Evolutionary conservation across 2,329 filamentous ascomycete species (phyloP).

Genomic region (Fusarium verrucosum): DNA sequence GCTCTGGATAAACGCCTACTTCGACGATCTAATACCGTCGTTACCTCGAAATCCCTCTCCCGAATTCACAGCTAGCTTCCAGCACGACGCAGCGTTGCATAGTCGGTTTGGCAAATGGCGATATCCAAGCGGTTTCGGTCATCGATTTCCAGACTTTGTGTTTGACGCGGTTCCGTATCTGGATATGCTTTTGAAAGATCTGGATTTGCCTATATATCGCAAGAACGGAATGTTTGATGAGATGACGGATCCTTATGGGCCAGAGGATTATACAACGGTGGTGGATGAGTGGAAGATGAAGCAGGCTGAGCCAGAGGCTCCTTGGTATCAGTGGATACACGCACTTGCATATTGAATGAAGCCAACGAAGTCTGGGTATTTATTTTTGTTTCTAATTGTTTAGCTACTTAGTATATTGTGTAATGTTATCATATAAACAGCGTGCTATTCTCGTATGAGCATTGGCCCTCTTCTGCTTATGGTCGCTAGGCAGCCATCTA

Average conservation of each 20-base stretch:
- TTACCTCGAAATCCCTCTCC: slow-evolving; percentile 32
- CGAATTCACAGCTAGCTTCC: slow-evolving; percentile 53
- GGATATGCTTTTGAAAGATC: slow-evolving; percentile 72
- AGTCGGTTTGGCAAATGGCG: slow-evolving; percentile 76
- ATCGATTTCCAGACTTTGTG: slow-evolving; percentile 72
- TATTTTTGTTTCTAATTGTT: neutral
- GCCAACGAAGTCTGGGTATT: neutral
- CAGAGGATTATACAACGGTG: slow-evolving; percentile 65
- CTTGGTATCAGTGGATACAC: neutral
- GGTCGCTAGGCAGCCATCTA: slow-evolving; percentile 22
- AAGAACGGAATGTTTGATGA: slow-evolving; percentile 64
- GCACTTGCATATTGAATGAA: neutral
- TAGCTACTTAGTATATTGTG: neutral
- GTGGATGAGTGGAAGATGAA: slow-evolving; percentile 60
- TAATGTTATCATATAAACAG: neutral
- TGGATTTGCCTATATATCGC: slow-evolving; percentile 66
- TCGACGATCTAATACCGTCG: slow-evolving; percentile 51
- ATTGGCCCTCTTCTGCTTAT: slow-evolving; percentile 11
- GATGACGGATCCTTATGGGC: slow-evolving; percentile 65
- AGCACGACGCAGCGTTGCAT: slow-evolving; percentile 68
- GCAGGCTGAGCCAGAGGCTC: neutral
- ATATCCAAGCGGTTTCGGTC: slow-evolving; percentile 72
- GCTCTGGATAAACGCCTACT: slow-evolving; percentile 73
- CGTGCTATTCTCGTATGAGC: neutral
- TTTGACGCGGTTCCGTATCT: slow-evolving; percentile 81